Evolutionary conservation across 2,329 filamentous ascomycete genomes (phyloP).

Genomic region (Helotiales sp.): DNA sequence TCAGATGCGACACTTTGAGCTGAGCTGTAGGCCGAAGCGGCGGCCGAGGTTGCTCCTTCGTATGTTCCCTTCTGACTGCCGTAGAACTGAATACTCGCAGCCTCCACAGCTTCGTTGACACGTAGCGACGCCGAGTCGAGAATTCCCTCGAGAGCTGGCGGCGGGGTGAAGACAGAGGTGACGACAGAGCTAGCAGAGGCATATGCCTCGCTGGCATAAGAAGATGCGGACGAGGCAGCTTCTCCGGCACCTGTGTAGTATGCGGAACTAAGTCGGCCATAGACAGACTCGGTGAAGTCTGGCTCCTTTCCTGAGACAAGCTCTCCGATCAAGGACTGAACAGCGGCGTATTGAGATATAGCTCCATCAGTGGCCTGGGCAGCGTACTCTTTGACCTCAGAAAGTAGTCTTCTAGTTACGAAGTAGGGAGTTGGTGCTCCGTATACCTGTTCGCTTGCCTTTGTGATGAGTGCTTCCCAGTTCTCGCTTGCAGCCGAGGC

Average conservation of each 20-base stretch:
- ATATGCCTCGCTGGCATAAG: conserved; percentile 54
- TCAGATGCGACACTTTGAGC: conserved; percentile 55
- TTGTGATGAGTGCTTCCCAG: conserved; percentile 42
- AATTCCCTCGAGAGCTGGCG: conserved; percentile 61
- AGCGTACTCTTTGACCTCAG: conserved; percentile 61
- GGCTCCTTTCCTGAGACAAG: conserved; percentile 78
- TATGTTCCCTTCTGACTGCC: conserved; percentile 58
- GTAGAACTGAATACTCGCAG: conserved; percentile 62
- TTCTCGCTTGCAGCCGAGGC: conserved; percentile 53
- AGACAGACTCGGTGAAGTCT: conserved; percentile 80
- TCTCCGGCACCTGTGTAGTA: conserved; percentile 67
- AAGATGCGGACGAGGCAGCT: conserved; percentile 54
- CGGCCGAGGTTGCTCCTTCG: conserved; percentile 59
- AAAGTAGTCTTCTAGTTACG: conserved; percentile 49
- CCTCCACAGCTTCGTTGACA: conserved; percentile 62
- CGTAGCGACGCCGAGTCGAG: conserved; percentile 61
- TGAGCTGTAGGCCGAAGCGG: conserved; percentile 56
- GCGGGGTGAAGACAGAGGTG: conserved; percentile 58
- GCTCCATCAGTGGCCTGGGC: conserved; percentile 66
- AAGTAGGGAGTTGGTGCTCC: conserved; percentile 42
- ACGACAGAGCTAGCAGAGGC: conserved; percentile 51
- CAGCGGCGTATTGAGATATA: conserved; percentile 68
- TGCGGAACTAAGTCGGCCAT: conserved; percentile 71
- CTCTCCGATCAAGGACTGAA: conserved; percentile 77
- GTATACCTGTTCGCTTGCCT: conserved; percentile 42